phyloP scores from a whole-genome alignment of 2,329 filamentous ascomycete genomes.

The Fusarium protoensiforme region DNA sequence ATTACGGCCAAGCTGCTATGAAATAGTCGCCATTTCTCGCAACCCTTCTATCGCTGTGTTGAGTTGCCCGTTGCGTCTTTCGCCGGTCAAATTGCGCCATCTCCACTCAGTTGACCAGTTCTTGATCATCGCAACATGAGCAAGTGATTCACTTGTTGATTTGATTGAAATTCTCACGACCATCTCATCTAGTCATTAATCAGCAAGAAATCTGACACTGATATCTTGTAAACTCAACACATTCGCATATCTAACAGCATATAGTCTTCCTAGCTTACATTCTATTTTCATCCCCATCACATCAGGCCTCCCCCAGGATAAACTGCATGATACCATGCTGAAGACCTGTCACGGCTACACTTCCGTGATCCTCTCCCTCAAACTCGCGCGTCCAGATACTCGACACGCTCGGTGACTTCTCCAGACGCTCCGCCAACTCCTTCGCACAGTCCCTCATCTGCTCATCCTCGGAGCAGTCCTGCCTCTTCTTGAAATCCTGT shows the following conservation, averaged over 20 bases:
- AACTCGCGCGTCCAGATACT: slow-evolving; percentile 40
- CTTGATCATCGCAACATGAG: not conserved
- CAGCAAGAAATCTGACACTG: not conserved
- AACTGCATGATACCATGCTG: slow-evolving; percentile 39
- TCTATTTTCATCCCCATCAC: not conserved
- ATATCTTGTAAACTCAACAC: not conserved
- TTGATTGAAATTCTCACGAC: not conserved
- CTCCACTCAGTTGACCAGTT: not conserved
- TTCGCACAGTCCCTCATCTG: slow-evolving; percentile 36
- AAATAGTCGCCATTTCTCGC: not conserved
- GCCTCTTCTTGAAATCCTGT: slow-evolving; percentile 45
- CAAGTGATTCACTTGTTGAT: not conserved
- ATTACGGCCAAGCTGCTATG: not conserved
- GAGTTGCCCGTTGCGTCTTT: not conserved
- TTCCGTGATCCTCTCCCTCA: slow-evolving; percentile 41
- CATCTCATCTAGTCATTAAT: not conserved
- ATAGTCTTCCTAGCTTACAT: not conserved
- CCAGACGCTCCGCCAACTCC: slow-evolving; percentile 29
- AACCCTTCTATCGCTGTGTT: not conserved
- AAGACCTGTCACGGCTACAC: slow-evolving; percentile 33
- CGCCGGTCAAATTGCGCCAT: not conserved
- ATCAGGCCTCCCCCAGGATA: slow-evolving; percentile 24
- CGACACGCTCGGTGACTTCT: slow-evolving; percentile 25
- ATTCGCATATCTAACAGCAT: not conserved
- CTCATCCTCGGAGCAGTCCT: slow-evolving; percentile 38